These are phyloP conservation scores for Dipteronia sinensis DNA, from an alignment of 345 rosid genomes.

Conservation along the genomic window DNA sequence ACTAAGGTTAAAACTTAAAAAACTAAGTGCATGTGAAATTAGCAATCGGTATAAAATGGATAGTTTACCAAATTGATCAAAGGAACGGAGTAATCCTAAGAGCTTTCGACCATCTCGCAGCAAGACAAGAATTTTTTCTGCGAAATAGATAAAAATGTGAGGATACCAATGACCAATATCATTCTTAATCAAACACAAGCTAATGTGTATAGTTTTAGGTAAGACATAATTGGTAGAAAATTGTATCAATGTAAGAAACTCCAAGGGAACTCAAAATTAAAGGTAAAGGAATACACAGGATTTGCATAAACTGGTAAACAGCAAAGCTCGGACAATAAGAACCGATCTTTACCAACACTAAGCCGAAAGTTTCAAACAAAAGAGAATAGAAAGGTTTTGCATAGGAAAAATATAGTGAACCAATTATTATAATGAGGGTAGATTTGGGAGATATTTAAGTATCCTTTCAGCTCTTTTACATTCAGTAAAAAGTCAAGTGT, in stretches of 20 bases:
- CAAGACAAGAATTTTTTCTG: slow-evolving; percentile 88
- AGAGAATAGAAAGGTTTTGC: no score
- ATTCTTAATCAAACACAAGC: not conserved
- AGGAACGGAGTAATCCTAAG: slow-evolving; percentile 91
- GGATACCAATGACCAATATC: not conserved
- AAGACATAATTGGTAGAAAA: not conserved
- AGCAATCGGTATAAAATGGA: not conserved
- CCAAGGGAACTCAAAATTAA: not conserved
- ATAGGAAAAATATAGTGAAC: no score
- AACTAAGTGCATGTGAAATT: not conserved
- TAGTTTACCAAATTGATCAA: slow-evolving; percentile 84
- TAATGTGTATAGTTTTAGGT: not conserved
- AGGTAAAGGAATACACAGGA: not conserved
- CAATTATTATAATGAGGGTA: no score
- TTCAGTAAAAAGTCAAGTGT: no score
- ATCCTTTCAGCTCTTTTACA: no score
- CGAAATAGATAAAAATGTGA: slow-evolving; percentile 4
- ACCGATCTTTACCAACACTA: no score
- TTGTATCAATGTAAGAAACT: not conserved
- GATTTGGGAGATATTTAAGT: no score
- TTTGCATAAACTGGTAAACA: not conserved
- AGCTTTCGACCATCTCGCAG: slow-evolving; percentile 90
- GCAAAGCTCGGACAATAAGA: not conserved
- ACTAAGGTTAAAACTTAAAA: not conserved
- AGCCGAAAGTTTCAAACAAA: no score